Conservation (phyloP, 768 basidiomycete species). For the Boletus pseudopeckii region DNA sequence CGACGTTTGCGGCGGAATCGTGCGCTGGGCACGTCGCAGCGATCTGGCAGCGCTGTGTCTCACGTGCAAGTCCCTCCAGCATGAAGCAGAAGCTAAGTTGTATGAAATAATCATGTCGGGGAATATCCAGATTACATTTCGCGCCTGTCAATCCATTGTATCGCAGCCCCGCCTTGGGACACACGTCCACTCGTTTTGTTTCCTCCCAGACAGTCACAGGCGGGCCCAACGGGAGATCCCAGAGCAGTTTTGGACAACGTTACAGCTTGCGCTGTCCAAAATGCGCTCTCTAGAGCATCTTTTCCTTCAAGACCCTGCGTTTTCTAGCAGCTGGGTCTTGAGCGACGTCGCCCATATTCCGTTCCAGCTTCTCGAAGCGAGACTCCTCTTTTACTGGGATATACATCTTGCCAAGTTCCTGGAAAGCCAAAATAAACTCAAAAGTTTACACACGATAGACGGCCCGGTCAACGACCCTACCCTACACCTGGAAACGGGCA, state of each 20-base stretch:
- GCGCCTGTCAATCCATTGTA: constrained; percentile 39
- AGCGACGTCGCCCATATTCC: constrained; percentile 34
- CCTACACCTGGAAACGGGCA: constrained; percentile 27
- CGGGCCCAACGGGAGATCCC: constrained; percentile 23
- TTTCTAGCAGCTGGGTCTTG: constrained; percentile 45
- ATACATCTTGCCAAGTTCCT: constrained; percentile 45
- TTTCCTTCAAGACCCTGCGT: constrained; percentile 38
- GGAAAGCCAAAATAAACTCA: constrained; percentile 42
- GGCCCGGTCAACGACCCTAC: constrained; percentile 23
- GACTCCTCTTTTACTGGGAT: constrained; percentile 51
- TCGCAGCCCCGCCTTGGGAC: constrained; percentile 35
- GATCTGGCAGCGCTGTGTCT: constrained; percentile 45
- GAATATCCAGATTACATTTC: constrained; percentile 34
- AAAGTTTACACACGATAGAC: constrained; percentile 33
- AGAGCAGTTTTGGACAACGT: constrained; percentile 41
- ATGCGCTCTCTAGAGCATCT: constrained; percentile 46
- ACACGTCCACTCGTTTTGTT: constrained; percentile 43
- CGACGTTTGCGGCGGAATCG: constrained; percentile 43
- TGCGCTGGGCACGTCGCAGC: constrained; percentile 31
- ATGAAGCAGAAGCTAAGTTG: constrained; percentile 44
- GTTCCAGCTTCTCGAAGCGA: constrained; percentile 50
- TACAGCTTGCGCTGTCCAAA: constrained; percentile 41
- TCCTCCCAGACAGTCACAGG: constrained; percentile 34
- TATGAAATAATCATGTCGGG: constrained; percentile 42
- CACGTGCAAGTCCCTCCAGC: constrained; percentile 46